phyloP scores from a whole-genome alignment of 2,329 filamentous ascomycete genomes.

The Diaporthe helianthi region DNA sequence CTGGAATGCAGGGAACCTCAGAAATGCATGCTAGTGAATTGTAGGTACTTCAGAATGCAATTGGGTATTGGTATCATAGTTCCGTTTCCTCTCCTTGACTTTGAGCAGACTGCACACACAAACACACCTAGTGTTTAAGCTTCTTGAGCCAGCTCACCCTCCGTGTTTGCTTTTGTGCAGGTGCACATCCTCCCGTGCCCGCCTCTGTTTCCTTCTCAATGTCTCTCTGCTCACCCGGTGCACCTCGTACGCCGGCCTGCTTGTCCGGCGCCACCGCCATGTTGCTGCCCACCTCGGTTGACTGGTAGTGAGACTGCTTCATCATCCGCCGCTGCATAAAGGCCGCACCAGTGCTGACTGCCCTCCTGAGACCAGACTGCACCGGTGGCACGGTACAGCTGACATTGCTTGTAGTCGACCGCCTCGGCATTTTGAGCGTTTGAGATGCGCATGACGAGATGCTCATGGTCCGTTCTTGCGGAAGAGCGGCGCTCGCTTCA shows the following conservation, averaged over 20 bases:
- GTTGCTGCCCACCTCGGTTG: neutral
- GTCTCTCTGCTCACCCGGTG: neutral
- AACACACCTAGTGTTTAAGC: conserved; percentile 33
- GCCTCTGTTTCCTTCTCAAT: neutral
- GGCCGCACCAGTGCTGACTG: conserved; percentile 55
- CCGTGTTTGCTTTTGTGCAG: conserved; percentile 29
- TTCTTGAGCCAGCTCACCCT: conserved; percentile 35
- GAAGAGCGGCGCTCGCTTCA: conserved; percentile 38
- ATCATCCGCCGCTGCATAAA: conserved; percentile 52
- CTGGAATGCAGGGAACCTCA: neutral
- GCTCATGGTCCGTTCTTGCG: conserved; percentile 36
- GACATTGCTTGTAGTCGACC: conserved; percentile 30
- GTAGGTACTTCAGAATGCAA: neutral
- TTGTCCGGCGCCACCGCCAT: neutral
- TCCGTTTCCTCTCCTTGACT: neutral
- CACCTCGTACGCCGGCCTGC: neutral
- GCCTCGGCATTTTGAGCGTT: conserved; percentile 32
- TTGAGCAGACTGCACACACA: neutral
- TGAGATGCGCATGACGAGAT: conserved; percentile 4
- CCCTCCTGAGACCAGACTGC: conserved; percentile 42
- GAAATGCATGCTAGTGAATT: neutral
- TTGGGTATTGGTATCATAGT: conserved; percentile 22
- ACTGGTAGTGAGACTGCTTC: conserved; percentile 32
- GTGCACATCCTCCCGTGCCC: neutral
- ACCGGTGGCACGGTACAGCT: neutral